Conservation (phyloP, 305 asterid species). For the Stenogyne calaminthoides region DNA sequence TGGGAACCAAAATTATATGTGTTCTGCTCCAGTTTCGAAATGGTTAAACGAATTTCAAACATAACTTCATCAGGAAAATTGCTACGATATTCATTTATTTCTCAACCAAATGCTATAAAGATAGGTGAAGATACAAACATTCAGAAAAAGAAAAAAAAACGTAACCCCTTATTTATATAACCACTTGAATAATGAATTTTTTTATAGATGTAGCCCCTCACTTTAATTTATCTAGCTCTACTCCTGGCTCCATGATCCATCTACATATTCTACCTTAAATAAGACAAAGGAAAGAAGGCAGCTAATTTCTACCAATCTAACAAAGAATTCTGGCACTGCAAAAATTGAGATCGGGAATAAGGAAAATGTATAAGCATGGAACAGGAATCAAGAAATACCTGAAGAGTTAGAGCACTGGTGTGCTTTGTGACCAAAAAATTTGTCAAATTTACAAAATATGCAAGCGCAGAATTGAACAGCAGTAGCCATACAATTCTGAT, state of each 20-base stretch:
- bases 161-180: background rate
- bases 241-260: background rate
- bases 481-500: slow-evolving; percentile 63
- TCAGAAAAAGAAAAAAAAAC: background rate
- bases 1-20: background rate
- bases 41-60: background rate
- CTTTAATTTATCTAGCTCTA: background rate
- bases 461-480: slow-evolving; percentile 78
- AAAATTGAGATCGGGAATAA: background rate
- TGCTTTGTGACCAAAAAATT: slow-evolving; percentile 84
- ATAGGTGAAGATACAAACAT: background rate
- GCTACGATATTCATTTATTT: background rate
- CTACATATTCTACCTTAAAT: background rate
- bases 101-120: background rate
- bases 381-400: slow-evolving; percentile 48
- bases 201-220: background rate
- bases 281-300: background rate
- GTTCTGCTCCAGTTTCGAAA: background rate
- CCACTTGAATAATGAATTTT: background rate
- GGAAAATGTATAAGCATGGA: slow-evolving; percentile 1
- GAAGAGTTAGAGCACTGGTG: slow-evolving; percentile 89
- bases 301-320: background rate
- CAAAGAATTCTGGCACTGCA: background rate
- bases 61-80: background rate
- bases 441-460: slow-evolving; percentile 82